These are phyloP conservation scores for Strobilomyces confusus DNA, from an alignment of 768 basidiomycete species.

Conservation along the genomic window DNA sequence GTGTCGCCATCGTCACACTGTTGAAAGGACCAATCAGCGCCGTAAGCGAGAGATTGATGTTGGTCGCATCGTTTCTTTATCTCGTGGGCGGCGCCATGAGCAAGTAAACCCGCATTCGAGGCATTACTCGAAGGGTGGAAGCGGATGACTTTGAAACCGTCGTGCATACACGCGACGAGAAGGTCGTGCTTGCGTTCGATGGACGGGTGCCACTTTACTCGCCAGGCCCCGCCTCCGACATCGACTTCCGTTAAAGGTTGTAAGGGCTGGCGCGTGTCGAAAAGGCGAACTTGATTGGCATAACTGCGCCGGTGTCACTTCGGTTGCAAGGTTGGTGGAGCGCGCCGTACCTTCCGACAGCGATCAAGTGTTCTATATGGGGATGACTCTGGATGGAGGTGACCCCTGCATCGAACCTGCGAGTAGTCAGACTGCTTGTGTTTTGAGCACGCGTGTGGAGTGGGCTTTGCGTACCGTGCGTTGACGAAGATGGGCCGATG, in stretches of 20 bases:
- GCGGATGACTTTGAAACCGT: slow-evolving; percentile 81
- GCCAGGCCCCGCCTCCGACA: slow-evolving; percentile 92
- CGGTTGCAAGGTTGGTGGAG: background rate
- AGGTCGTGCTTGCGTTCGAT: slow-evolving; percentile 63
- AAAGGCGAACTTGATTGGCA: slow-evolving; percentile 73
- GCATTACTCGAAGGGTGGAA: slow-evolving; percentile 12
- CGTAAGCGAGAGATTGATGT: slow-evolving; percentile 86
- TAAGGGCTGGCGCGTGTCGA: slow-evolving; percentile 71
- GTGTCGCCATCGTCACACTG: slow-evolving; percentile 34
- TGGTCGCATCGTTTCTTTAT: slow-evolving; percentile 61
- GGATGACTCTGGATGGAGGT: slow-evolving; percentile 88
- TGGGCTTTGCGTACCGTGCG: slow-evolving; percentile 47
- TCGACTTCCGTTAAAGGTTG: slow-evolving; percentile 54
- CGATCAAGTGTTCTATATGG: slow-evolving; percentile 71
- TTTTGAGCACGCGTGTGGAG: background rate
- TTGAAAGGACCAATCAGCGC: slow-evolving; percentile 80
- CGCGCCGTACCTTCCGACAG: slow-evolving; percentile 77
- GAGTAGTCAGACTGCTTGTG: slow-evolving; percentile 2
- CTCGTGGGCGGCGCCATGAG: slow-evolving; percentile 26
- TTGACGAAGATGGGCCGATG: slow-evolving; percentile 63
- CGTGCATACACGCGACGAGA: slow-evolving; percentile 96
- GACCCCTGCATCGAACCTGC: slow-evolving; percentile 88
- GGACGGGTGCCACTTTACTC: slow-evolving; percentile 93
- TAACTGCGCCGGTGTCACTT: slow-evolving; percentile 52
- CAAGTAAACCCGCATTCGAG: background rate